Evolutionary conservation across 2,329 filamentous ascomycete species (phyloP), one percentile per base, ranked within the genome.

Genomic region (Aschersonia sp.): DNA sequence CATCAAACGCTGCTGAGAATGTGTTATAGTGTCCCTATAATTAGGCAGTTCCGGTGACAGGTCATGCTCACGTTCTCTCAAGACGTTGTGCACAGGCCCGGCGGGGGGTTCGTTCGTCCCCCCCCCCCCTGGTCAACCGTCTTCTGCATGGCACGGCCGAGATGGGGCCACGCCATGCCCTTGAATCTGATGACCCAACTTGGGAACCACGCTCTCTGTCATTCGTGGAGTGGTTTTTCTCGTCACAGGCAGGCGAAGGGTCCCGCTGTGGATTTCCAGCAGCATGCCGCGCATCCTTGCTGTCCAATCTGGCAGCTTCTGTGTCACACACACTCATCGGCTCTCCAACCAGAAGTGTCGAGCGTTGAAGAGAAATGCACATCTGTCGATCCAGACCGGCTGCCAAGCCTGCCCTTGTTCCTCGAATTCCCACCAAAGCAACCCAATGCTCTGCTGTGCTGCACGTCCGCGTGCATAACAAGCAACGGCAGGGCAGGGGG

Each of bases 211-310:
- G 30, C 29, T 12, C 14, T 35, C 44, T 43, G 44, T 43, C 47
- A 49, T 49, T 43, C 32, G 47, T 49, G 39, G 39, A 44, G 43
- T 46, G 47, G 35, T 42, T 45, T 43, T 32, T 31, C 31, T 46
- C 43, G 30, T 46, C 41, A 12, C 22, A 14, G 31, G 8, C 31
- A 14, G 29, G 33, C 32, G 7, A 22, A 29, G 33, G 39, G 30
- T 5, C 44, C 44, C 44, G 44, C 44, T 45, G 44, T 45, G 44
- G 44, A 22, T 45, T 37, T 37, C 33, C 33, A 37, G 2, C 33
- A 37, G 33, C 33, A 37, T 37, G 33, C 33, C 33, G 33, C 22
- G 33, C 33, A 37, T 37, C 33, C 33, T 37, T 37, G 33, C 33
- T 37, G 33, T 37, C 32, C 44, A 45, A 45, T 29, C 33, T 37